phyloP scores from a whole-genome alignment of 1,139 yeast genomes.

The Ogataea hybrid region DNA sequence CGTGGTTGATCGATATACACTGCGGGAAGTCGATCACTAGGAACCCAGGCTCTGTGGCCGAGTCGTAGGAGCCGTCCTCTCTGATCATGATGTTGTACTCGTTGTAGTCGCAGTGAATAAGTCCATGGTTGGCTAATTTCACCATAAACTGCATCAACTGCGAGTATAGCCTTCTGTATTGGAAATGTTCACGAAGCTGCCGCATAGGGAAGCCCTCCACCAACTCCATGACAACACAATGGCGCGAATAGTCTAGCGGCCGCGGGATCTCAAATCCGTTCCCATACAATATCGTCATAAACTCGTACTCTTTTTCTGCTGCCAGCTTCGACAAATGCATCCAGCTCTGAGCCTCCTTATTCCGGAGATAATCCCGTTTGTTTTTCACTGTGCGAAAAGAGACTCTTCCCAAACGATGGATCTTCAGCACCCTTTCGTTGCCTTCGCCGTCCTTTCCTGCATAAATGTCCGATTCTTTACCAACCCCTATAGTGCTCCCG shows the following conservation, averaged over 20 bases:
- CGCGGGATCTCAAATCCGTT: slow-evolving; percentile 84
- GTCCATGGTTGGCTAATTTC: slow-evolving; percentile 78
- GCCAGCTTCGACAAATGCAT: slow-evolving; percentile 88
- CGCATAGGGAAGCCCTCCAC: slow-evolving; percentile 90
- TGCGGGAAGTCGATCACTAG: slow-evolving; percentile 98
- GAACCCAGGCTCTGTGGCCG: slow-evolving; percentile 60
- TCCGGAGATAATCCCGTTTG: slow-evolving; percentile 85
- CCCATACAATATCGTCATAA: slow-evolving; percentile 70
- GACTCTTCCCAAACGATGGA: slow-evolving; percentile 90
- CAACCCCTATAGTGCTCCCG: slow-evolving; percentile 91
- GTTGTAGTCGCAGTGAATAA: slow-evolving; percentile 96
- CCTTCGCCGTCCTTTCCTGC: slow-evolving; percentile 76
- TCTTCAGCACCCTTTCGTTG: slow-evolving; percentile 68
- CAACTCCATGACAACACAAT: slow-evolving; percentile 89
- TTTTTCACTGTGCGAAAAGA: slow-evolving; percentile 90
- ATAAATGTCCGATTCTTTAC: slow-evolving; percentile 95
- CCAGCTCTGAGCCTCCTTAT: slow-evolving; percentile 69
- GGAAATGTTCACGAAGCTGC: slow-evolving; percentile 64
- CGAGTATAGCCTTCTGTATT: slow-evolving; percentile 70
- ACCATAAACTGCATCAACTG: slow-evolving; percentile 87
- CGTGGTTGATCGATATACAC: slow-evolving; percentile 90
- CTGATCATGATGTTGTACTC: slow-evolving; percentile 92
- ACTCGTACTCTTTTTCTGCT: slow-evolving; percentile 87
- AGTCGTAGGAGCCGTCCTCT: slow-evolving; percentile 37
- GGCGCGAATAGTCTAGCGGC: slow-evolving; percentile 89